These are phyloP conservation scores for Leccinum solheimii DNA, from an alignment of 1,284 basidiomycete species.

Conservation along the genomic window DNA sequence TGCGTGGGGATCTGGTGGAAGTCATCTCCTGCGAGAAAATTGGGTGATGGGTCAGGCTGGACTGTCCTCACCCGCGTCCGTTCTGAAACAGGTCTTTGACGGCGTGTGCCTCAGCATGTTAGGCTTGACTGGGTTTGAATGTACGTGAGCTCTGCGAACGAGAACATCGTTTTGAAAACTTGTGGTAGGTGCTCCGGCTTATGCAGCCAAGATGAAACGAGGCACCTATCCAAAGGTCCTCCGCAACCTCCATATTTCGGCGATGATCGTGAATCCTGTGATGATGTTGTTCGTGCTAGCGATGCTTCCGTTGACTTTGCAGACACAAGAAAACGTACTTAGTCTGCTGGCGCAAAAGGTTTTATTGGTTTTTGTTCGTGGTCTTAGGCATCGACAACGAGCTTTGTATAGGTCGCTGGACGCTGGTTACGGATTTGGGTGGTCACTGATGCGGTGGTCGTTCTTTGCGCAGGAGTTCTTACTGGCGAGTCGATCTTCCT, in stretches of 20 bases:
- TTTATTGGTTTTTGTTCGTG: slow-evolving; percentile 8
- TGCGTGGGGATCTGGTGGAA: slow-evolving; percentile 54
- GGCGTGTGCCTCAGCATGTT: slow-evolving; percentile 69
- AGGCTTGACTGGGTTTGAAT: slow-evolving; percentile 70
- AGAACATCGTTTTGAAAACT: neutral
- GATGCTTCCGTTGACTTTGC: slow-evolving; percentile 54
- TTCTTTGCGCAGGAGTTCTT: slow-evolving; percentile 68
- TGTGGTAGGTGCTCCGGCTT: slow-evolving; percentile 57
- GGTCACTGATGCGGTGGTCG: slow-evolving; percentile 62
- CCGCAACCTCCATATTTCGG: slow-evolving; percentile 62
- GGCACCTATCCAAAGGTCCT: slow-evolving; percentile 57
- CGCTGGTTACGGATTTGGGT: slow-evolving; percentile 63
- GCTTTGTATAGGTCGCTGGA: slow-evolving; percentile 45
- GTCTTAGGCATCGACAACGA: neutral
- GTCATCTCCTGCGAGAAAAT: slow-evolving; percentile 49
- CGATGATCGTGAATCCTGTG: slow-evolving; percentile 51
- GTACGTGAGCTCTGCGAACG: slow-evolving; percentile 36
- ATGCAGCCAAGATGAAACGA: slow-evolving; percentile 57
- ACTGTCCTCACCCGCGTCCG: slow-evolving; percentile 28
- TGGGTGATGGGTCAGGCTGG: slow-evolving; percentile 47
- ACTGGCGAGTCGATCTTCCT: slow-evolving; percentile 44
- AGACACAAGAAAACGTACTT: slow-evolving; percentile 55
- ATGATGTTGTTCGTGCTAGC: slow-evolving; percentile 62
- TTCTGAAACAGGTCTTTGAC: slow-evolving; percentile 53
- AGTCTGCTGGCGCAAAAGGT: slow-evolving; percentile 59